A percentile compares a stretch with the other conserved stretches of the same genome.
Evolutionary conservation across 352 stramenopile species (phyloP).

Genomic region (Phytopythium cucurbitacearum): DNA sequence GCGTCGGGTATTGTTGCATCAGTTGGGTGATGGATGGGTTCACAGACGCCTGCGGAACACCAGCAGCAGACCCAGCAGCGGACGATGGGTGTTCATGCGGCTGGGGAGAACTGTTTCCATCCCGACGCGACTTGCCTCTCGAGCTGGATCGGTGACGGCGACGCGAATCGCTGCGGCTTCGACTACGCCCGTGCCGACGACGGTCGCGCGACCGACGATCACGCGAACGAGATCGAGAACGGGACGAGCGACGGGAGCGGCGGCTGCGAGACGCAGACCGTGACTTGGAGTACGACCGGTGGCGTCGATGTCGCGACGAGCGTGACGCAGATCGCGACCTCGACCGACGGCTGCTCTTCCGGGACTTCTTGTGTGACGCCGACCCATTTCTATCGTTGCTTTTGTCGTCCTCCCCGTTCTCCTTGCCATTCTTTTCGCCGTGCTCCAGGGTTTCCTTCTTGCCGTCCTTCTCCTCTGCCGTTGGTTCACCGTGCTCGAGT

Average conservation of each 20-base stretch:
- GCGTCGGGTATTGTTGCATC: constrained; percentile 86
- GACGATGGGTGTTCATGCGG: constrained; percentile 31
- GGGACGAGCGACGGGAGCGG: constrained; percentile 25
- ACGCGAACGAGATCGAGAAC: constrained; percentile 50
- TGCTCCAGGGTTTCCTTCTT: constrained; percentile 6
- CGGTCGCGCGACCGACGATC: constrained; percentile 35
- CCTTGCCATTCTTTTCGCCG: constrained; percentile 1
- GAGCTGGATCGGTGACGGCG: constrained; percentile 61
- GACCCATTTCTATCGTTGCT: constrained; percentile 12
- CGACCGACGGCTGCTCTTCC: constrained; percentile 51
- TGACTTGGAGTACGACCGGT: constrained; percentile 49
- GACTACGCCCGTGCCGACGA: constrained; percentile 39
- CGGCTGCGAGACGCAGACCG: constrained; percentile 40
- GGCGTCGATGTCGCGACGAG: constrained; percentile 47
- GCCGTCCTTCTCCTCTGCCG: constrained; percentile 13
- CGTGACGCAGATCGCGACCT: constrained; percentile 48
- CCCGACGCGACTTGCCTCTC: constrained; percentile 35
- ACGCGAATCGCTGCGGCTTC: constrained; percentile 44
- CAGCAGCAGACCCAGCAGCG: constrained; percentile 8
- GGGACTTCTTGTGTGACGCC: constrained; percentile 11
- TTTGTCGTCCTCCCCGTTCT: constrained; percentile 13
- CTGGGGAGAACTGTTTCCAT: constrained; percentile 49
- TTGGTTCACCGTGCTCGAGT: constrained; percentile 4
- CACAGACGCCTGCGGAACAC: constrained; percentile 22
- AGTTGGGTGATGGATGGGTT: constrained; percentile 84